Evolutionary conservation across 2,329 filamentous ascomycete genomes (phyloP).

Genomic region (Chaetomium sp.): DNA sequence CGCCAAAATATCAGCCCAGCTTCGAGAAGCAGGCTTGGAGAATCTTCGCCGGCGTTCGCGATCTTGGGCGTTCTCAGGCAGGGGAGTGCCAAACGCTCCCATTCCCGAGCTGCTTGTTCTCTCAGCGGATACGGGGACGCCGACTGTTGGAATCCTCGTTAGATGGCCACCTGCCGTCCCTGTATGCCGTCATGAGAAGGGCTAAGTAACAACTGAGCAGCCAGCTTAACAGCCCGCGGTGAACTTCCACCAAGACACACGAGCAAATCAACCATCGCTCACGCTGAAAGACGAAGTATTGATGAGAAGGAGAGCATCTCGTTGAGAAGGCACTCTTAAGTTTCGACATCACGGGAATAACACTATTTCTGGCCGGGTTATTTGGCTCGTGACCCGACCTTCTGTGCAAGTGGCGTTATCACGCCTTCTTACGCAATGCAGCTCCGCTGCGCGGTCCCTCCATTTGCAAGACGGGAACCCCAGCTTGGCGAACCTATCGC

Average conservation of each 20-base stretch:
- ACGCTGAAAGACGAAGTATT: background rate
- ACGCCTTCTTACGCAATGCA: constrained; percentile 33
- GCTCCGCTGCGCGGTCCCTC: constrained; percentile 12
- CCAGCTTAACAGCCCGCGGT: background rate
- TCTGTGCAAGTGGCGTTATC: constrained; percentile 30
- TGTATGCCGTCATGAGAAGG: background rate
- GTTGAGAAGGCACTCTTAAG: background rate
- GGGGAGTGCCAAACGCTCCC: background rate
- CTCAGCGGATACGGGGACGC: background rate
- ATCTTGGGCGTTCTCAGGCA: background rate
- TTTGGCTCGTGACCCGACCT: constrained; percentile 23
- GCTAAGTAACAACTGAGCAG: background rate
- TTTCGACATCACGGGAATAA: background rate
- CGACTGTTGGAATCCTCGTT: background rate
- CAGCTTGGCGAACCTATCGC: constrained; percentile 18
- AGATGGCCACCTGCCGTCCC: background rate
- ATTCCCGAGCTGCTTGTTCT: too few relatives aligned
- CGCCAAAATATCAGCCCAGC: background rate
- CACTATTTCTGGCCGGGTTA: constrained; percentile 2
- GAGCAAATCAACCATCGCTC: background rate
- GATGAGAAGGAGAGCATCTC: background rate
- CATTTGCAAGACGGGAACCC: constrained; percentile 1
- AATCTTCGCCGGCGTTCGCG: background rate
- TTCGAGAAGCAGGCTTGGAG: background rate
- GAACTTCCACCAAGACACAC: background rate